These are phyloP conservation scores for Aspergillus glaucus DNA, from an alignment of 2,329 filamentous ascomycete species.

Conservation along the genomic window DNA sequence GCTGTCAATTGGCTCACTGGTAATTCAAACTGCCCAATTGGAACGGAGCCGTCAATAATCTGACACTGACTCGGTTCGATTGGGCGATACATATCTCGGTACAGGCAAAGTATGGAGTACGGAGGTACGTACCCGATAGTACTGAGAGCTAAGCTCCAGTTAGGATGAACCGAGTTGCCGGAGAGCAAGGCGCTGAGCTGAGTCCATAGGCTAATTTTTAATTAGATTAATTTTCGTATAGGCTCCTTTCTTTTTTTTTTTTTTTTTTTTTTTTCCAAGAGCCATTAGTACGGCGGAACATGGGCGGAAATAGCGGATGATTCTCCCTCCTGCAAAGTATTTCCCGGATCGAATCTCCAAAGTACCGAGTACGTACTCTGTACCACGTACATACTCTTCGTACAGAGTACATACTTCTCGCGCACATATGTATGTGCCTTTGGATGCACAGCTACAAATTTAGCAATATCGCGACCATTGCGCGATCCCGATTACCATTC, in stretches of 20 bases:
- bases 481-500: too few relatives aligned
- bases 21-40: not conserved
- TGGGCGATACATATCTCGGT: not conserved
- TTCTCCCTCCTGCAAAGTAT: too few relatives aligned
- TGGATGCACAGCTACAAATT: too few relatives aligned
- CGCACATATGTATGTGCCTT: too few relatives aligned
- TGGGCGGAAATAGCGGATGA: too few relatives aligned
- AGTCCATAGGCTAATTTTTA: not conserved
- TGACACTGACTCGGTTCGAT: not conserved
- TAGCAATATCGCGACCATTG: too few relatives aligned
- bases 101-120: too few relatives aligned
- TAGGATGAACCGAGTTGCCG: not conserved
- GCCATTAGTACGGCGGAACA: too few relatives aligned
- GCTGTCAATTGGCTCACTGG: not conserved
- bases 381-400: not conserved
- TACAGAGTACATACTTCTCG: too few relatives aligned
- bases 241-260: not conserved
- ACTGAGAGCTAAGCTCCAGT: not conserved
- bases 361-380: not conserved
- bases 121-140: too few relatives aligned
- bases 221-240: not conserved
- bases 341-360: too few relatives aligned
- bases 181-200: not conserved
- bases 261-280: too few relatives aligned
- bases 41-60: not conserved